phyloP scores from a whole-genome alignment of 345 rosid genomes.

The Abelmoschus esculentus region DNA sequence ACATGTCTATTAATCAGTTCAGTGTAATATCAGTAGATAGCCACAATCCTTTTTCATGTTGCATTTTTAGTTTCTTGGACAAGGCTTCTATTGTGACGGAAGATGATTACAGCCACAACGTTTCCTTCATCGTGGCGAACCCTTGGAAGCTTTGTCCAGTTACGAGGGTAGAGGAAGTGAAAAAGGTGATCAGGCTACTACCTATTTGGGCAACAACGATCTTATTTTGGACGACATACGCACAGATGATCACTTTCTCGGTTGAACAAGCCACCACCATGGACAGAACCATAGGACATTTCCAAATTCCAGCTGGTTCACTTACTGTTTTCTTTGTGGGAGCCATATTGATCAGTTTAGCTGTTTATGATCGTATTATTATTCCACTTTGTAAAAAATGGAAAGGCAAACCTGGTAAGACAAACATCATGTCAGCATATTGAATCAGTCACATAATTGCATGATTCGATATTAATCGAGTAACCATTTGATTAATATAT shows the following conservation, averaged over 20 bases:
- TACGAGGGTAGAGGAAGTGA: slow-evolving; percentile 60
- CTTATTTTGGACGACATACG: slow-evolving; percentile 52
- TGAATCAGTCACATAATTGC: background rate
- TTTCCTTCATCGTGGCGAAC: slow-evolving; percentile 16
- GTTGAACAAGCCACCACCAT: slow-evolving; percentile 64
- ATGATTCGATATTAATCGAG: background rate
- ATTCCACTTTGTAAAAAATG: slow-evolving; percentile 60
- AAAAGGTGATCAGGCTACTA: slow-evolving; percentile 45
- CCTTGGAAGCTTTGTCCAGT: slow-evolving; percentile 58
- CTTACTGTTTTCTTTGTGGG: slow-evolving; percentile 50
- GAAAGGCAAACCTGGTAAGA: slow-evolving; percentile 55
- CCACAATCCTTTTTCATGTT: background rate
- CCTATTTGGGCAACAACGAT: slow-evolving; percentile 71
- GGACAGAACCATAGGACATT: slow-evolving; percentile 43
- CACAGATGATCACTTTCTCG: slow-evolving; percentile 61
- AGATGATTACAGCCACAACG: slow-evolving; percentile 27
- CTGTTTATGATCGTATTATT: slow-evolving; percentile 43
- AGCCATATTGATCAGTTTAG: slow-evolving; percentile 42
- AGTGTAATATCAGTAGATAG: background rate
- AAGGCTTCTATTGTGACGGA: slow-evolving; percentile 45
- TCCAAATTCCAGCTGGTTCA: slow-evolving; percentile 60
- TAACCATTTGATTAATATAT: slow-evolving; percentile 1
- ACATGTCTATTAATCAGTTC: background rate
- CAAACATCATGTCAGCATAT: background rate
- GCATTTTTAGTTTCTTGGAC: slow-evolving; percentile 39